Evolutionary conservation across 768 basidiomycete genomes (phyloP).

Genomic region (Trametes punicea): DNA sequence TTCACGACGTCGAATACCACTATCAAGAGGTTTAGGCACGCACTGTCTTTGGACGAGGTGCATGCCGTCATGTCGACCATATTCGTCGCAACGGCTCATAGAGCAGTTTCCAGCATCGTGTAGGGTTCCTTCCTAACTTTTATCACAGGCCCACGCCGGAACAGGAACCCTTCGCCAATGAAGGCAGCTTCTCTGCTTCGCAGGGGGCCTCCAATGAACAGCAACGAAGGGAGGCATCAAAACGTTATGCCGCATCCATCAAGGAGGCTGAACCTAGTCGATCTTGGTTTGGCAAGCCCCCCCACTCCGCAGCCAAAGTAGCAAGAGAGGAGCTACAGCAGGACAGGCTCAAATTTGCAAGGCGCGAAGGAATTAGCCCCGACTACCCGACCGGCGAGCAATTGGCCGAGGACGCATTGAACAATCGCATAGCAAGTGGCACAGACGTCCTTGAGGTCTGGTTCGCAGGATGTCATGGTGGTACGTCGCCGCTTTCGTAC

Average conservation of each 20-base stretch:
- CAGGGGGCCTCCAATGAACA: not conserved
- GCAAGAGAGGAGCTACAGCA: conserved; percentile 4
- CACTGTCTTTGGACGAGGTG: conserved; percentile 75
- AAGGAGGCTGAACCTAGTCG: not conserved
- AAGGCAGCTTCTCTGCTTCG: not conserved
- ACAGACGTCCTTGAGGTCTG: conserved; percentile 74
- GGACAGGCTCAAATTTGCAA: not conserved
- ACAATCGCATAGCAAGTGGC: not conserved
- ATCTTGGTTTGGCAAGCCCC: not conserved
- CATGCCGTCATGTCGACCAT: conserved; percentile 10
- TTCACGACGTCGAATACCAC: conserved; percentile 61
- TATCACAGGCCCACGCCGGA: conserved; percentile 48
- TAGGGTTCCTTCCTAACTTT: conserved; percentile 60
- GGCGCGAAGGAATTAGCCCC: not conserved
- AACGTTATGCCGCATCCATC: no score
- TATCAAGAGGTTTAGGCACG: conserved; percentile 74
- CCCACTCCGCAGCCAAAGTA: not conserved
- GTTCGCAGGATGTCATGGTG: conserved; percentile 72
- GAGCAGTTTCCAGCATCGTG: conserved; percentile 46
- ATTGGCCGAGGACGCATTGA: not conserved
- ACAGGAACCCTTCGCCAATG: not conserved
- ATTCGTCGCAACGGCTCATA: not conserved
- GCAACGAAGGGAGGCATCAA: not conserved
- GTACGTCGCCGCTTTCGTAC: conserved; percentile 32
- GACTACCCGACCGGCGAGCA: not conserved